Percentiles rank a stretch among this genome's conserved stretches.
Evolutionary conservation across 805 yeast genomes (phyloP).

Genomic region (Wickerhamiella domercqiae): DNA sequence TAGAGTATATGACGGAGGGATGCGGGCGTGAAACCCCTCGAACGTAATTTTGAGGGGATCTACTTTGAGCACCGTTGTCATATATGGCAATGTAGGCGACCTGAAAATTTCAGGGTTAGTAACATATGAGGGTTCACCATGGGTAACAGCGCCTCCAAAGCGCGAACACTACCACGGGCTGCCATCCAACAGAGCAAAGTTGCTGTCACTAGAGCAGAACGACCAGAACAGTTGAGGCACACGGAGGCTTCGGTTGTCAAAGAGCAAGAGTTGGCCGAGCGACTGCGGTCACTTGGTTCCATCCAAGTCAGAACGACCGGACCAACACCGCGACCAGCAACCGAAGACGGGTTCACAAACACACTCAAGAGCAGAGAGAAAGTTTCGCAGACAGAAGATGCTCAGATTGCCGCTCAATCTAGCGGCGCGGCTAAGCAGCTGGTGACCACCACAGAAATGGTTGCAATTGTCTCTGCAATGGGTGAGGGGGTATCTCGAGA

Average conservation of each 20-base stretch:
- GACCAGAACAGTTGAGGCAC: too few relatives aligned
- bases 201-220: too few relatives aligned
- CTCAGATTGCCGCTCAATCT: slow-evolving; percentile 3
- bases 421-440: not conserved
- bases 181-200: too few relatives aligned
- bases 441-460: not conserved
- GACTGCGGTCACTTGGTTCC: slow-evolving; percentile 16
- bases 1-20: slow-evolving; percentile 28
- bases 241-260: not conserved
- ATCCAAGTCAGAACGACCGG: slow-evolving; percentile 10
- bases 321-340: slow-evolving; percentile 10
- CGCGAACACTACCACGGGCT: not conserved
- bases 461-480: not conserved
- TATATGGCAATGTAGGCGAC: not conserved
- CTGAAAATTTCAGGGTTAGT: slow-evolving; percentile 1
- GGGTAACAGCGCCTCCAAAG: not conserved
- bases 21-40: slow-evolving; percentile 24
- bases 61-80: slow-evolving; percentile 38
- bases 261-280: not conserved
- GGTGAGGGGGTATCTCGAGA: not conserved
- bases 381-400: slow-evolving; percentile 5
- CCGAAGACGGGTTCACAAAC: slow-evolving; percentile 14
- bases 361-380: slow-evolving; percentile 16
- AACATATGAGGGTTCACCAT: not conserved
- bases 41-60: slow-evolving; percentile 39